Percentiles rank a stretch among this genome's conserved stretches.
These are phyloP conservation scores for Umbelopsis ramanniana DNA, from an alignment of 192 early-diverging fungal genomes.

Conservation along the genomic window DNA sequence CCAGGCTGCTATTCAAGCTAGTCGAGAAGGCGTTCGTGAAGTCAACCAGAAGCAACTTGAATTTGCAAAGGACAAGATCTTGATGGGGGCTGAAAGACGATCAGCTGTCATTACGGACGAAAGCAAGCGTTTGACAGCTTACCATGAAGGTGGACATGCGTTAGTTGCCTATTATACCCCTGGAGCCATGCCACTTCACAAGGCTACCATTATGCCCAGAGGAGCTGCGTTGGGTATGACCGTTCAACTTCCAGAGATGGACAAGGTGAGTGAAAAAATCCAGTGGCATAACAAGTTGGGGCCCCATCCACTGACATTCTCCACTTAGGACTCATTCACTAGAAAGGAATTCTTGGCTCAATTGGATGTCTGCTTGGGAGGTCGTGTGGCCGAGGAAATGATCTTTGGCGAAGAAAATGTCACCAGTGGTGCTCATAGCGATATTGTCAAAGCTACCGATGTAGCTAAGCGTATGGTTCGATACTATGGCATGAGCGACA, in stretches of 20 bases:
- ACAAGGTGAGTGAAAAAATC: constrained; percentile 71
- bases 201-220: constrained; percentile 98
- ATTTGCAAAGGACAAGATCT: constrained; percentile 97
- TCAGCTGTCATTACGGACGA: constrained; percentile 91
- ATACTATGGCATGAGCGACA: constrained; percentile 93
- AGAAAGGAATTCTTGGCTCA: constrained; percentile 84
- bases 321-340: constrained; percentile 64
- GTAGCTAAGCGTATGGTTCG: constrained; percentile 93
- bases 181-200: constrained; percentile 95
- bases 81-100: constrained; percentile 97
- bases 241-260: constrained; percentile 92
- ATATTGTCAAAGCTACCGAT: constrained; percentile 88
- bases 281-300: neutral
- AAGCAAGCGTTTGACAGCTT: constrained; percentile 88
- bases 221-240: constrained; percentile 87
- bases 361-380: constrained; percentile 98
- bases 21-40: constrained; percentile 71
- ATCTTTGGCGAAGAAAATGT: constrained; percentile 95
- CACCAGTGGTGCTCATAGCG: constrained; percentile 91
- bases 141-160: constrained; percentile 98
- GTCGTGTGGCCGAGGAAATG: constrained; percentile 96
- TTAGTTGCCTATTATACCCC: constrained; percentile 94
- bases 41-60: constrained; percentile 89
- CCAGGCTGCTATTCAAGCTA: constrained; percentile 95
- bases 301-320: neutral